These are phyloP conservation scores for Cryphonectria radicalis DNA, from an alignment of 2,329 filamentous ascomycete species.

Conservation along the genomic window DNA sequence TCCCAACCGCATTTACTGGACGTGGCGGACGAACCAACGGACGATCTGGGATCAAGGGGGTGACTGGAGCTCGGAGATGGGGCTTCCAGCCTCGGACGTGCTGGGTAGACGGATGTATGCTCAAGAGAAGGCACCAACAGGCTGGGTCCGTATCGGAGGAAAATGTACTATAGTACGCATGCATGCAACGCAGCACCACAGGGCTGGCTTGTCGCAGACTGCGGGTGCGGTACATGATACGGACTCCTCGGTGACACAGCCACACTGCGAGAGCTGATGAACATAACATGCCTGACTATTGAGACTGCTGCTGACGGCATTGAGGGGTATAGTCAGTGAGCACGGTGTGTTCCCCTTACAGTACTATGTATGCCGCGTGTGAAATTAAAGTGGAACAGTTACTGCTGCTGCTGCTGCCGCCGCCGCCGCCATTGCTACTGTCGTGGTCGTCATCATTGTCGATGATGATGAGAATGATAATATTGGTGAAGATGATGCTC, in stretches of 20 bases:
- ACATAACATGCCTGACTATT: background rate
- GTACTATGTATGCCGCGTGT: background rate
- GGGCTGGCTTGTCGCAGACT: background rate
- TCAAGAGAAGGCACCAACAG: background rate
- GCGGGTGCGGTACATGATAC: background rate
- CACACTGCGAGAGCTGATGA: conserved; percentile 8
- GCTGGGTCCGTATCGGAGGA: background rate
- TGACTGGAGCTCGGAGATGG: background rate
- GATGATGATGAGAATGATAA: background rate
- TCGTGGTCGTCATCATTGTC: background rate
- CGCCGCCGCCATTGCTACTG: too few species aligned
- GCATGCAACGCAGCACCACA: background rate
- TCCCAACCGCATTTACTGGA: background rate
- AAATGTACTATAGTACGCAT: background rate
- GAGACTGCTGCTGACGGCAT: background rate
- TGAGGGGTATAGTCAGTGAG: background rate
- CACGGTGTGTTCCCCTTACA: background rate
- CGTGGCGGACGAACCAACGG: background rate
- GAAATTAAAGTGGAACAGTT: too few species aligned
- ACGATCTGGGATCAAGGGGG: background rate
- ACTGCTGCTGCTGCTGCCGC: too few species aligned
- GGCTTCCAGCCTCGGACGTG: background rate
- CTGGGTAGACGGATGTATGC: background rate
- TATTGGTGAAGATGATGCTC: background rate
- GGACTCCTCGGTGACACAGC: background rate